Base-by-base conservation (phyloP, 352 stramenopile genomes). In the Globisporangium spiculum region DNA sequence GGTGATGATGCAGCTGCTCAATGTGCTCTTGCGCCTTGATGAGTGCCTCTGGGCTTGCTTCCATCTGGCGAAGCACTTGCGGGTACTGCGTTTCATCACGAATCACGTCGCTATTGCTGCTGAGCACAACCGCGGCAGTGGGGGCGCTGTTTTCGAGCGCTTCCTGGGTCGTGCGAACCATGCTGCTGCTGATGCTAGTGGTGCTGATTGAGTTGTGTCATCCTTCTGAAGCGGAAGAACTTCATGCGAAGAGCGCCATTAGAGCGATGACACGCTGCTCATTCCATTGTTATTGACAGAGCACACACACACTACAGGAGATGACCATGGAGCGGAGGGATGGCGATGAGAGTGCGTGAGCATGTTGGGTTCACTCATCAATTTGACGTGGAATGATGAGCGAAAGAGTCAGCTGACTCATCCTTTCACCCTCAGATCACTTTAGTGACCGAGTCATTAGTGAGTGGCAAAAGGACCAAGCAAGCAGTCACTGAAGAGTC, bases 11-110 rank as follows among this genome's bases (percentile, higher is more conserved):
- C 6, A 50, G 41, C 41, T 50, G 12, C 16, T 16, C 68, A 53
- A 79, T 78, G 71, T 79, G 74, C 62, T 80, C 67, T 58, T 80
- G 75, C 38, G 80, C 53, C n/a, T 63, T 24, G 9, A n/a, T n/a
- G 36, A 63, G 16, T 7, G 55, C 44, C 20, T 50, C 41, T 4
- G 63, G 64, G 10, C 52, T 69, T n/a, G 50, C 41, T 3, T 69
- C 64, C 38, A 59, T 69, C 41, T 55, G 64, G 16, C 26, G 55
- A 7, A 69, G 27, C 20, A 27, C 38, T 27, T 6, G 30, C 12
- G 64, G 41, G 36, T 59, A 64, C 18, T 32, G 9, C 0, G 24
- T 14, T n/a, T 8, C 20, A n/a, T 68, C 38, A 4, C 34, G 5
- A 24, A 62, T 56, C n/a, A 38, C 41, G 9, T 63, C 32, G 24